Evolutionary conservation across 2,329 filamentous ascomycete genomes (phyloP), one percentile per base, ranked within the genome.

Genomic region (Tolypocladium paradoxum): DNA sequence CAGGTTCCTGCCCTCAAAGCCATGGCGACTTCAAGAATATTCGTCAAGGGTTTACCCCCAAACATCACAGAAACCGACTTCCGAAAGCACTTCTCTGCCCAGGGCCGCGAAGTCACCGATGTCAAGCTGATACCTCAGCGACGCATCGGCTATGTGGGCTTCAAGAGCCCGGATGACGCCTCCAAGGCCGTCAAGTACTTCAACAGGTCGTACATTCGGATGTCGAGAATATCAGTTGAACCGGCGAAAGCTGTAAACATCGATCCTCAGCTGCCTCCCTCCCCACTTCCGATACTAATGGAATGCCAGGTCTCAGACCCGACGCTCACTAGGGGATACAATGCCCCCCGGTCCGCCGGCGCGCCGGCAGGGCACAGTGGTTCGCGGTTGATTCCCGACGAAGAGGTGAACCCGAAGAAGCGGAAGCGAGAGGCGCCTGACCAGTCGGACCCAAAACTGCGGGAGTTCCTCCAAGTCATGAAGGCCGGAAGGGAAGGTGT

Each of bases 121-220:
- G 82, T 90, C 63, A 95, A 95, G 78, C 81, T 96, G 66, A 88
- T 97, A 65, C 82, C 89, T 6, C 84, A 90, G 64, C 83, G 93
- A 63, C 83, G 91, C 61, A 96, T 99, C 70, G 93, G 91, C 62
- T 99, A 96, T 77, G 83, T 99, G 55, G 93, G 93, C 57, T 97
- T 92, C 77, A 91, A 88, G 72, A 88, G 82, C 50, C 75, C 87
- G 16, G 83, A 92, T 57, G 86, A 89, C 66, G 93, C 93, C 53
- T 76, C 81, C 54, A 82, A 84, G 65, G 92, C 93, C 46, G 87
- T 95, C 67, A 91, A 88, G 70, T 95, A 96, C 75, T 96, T 96
- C 77, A 91, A 99, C 76, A 89, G 83, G 68, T 86, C 91, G 58
- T 99, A 90, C 71, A 90, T 99, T 63, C 89, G 90, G 62, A 93